phyloP scores from a whole-genome alignment of 306 rosid genomes.

The Prunus fruticosa region DNA sequence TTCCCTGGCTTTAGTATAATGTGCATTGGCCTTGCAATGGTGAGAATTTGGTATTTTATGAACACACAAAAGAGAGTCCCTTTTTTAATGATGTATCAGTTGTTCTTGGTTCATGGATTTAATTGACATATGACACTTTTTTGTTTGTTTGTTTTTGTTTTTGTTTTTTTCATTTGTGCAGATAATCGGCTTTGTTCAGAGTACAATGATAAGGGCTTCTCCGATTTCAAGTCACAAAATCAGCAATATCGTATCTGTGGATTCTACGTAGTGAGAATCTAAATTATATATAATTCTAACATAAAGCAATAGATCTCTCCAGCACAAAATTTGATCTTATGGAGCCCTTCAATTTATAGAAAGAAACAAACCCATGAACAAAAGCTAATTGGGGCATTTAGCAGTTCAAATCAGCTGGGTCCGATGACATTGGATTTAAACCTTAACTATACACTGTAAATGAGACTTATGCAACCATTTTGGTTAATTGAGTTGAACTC shows the following conservation, averaged over 20 bases:
- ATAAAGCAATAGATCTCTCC: slow-evolving; percentile 1
- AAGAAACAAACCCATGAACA: background rate
- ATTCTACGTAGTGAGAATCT: slow-evolving; percentile 29
- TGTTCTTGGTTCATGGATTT: background rate
- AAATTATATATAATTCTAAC: background rate
- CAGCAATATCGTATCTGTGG: slow-evolving; percentile 20
- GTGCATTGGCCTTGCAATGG: slow-evolving; percentile 64
- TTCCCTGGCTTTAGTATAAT: slow-evolving; percentile 87
- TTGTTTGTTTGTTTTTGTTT: background rate
- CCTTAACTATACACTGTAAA: background rate
- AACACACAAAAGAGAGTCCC: no score
- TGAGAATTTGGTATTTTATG: slow-evolving; percentile 20
- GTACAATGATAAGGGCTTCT: slow-evolving; percentile 46
- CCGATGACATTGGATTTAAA: background rate
- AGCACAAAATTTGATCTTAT: background rate
- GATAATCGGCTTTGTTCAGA: slow-evolving; percentile 64
- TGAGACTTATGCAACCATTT: background rate
- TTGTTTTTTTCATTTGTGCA: slow-evolving; percentile 27
- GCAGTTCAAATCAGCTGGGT: background rate
- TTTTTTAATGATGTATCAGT: background rate
- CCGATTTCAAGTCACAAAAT: slow-evolving; percentile 30
- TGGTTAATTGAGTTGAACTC: background rate
- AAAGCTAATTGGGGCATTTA: background rate
- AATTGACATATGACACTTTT: background rate
- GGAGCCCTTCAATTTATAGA: background rate